Base-by-base conservation (phyloP, 2,329 filamentous ascomycete species). In the Diaporthe eres region DNA sequence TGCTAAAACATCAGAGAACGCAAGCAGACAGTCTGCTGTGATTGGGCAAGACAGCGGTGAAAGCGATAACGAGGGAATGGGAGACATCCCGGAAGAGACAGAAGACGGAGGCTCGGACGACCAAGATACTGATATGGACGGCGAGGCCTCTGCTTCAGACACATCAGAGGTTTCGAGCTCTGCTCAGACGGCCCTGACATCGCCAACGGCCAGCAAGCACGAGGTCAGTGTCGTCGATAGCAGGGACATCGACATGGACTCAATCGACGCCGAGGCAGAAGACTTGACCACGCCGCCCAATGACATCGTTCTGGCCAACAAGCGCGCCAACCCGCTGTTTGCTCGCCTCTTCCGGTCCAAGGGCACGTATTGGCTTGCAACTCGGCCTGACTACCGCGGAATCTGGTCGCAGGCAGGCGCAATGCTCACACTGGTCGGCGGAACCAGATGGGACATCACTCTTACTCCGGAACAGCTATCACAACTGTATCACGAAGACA, bases 361-460 rank as follows among this genome's bases (percentile, higher is more conserved):
- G 79, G 91, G 91, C 4, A 88, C 90, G 61, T 88, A 90, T 78
- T 90, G 88, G 84, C 84, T 93, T 0, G 90, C 91, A 0, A 92
- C 90, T 0, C 86, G 91, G 0, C 90, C 90, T 25, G 44, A 55
- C n/a, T 71, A 87, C 76, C 86, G 85, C 76, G 91, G 91, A 61
- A 89, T 91, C 60, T 93, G 91, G 91, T 92, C 90, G 0, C 91
- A 92, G 74, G 91, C 91, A 0, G 91, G 91, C 2, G 90, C 89
- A 17, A 93, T 93, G 88, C 85, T 93, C 37, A 92, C 90, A 0
- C 81, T 92, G 70, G 86, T 86, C 0, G 90, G 90, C 15, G 90
- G 90, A 2, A 86, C 86, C 0, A 81, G 84, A 0, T 90, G 92
- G 88, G 93, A 93, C 81, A 90, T 89, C 76, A 90, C 90, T 10